These are phyloP conservation scores for Phytophthora hibernalis DNA, from an alignment of 352 stramenopile species.

Conservation along the genomic window DNA sequence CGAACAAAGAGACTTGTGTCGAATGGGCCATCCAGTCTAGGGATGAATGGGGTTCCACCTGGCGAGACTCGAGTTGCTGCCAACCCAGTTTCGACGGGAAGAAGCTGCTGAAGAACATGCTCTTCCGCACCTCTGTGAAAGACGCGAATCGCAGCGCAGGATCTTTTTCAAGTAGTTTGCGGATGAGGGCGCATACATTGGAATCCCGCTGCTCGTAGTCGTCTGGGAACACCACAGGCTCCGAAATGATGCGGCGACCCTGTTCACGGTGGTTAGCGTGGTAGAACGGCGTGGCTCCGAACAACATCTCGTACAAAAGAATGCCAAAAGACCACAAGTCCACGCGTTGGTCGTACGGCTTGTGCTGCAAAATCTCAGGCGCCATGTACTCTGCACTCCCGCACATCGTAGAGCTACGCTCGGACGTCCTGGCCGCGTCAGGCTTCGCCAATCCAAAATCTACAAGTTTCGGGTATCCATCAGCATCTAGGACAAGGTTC, in stretches of 20 bases:
- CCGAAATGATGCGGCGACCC: conserved; percentile 71
- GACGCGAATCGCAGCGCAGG: conserved; percentile 45
- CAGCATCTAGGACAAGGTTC: conserved; percentile 85
- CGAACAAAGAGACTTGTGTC: conserved; percentile 73
- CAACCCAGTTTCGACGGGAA: conserved; percentile 52
- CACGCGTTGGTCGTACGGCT: conserved; percentile 63
- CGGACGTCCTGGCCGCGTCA: conserved; percentile 48
- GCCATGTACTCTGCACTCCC: conserved; percentile 85
- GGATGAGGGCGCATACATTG: conserved; percentile 56
- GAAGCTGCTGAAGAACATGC: conserved; percentile 58
- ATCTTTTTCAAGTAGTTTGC: conserved; percentile 56
- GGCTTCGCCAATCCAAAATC: conserved; percentile 80
- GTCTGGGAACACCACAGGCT: conserved; percentile 61
- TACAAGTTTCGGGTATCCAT: conserved; percentile 88
- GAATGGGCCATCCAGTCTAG: conserved; percentile 59
- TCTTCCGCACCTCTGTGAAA: conserved; percentile 51
- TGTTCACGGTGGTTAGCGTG: conserved; percentile 73
- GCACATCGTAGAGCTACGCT: conserved; percentile 63
- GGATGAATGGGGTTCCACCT: conserved; percentile 63
- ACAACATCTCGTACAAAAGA: conserved; percentile 74
- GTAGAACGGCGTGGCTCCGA: conserved; percentile 89
- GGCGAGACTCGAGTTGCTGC: conserved; percentile 50
- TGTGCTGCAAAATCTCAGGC: conserved; percentile 67
- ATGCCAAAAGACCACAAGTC: conserved; percentile 86
- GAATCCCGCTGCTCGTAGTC: conserved; percentile 51